phyloP scores from a whole-genome alignment of 2,329 filamentous ascomycete species.

The Clarireedia sp. region DNA sequence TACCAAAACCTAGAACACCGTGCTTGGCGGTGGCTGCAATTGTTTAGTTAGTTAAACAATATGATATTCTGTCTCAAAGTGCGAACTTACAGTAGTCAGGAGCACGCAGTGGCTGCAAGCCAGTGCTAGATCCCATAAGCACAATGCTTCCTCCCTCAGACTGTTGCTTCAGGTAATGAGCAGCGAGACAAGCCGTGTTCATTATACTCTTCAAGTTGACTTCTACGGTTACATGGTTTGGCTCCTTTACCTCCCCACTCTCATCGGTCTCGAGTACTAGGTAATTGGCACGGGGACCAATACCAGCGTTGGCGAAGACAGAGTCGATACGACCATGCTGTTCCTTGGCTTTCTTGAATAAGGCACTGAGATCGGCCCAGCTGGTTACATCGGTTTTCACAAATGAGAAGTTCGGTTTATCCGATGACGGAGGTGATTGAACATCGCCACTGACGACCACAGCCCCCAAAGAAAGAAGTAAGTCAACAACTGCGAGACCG shows the following conservation, averaged over 20 bases:
- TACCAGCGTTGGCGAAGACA: conserved; percentile 42
- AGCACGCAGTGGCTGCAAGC: conserved; percentile 41
- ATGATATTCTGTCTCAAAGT: not conserved
- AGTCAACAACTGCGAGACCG: conserved; percentile 45
- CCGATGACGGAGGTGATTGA: conserved; percentile 33
- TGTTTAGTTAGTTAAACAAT: conserved; percentile 22
- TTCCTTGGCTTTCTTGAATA: conserved; percentile 44
- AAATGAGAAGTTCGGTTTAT: conserved; percentile 31
- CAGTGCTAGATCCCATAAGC: conserved; percentile 43
- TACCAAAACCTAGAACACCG: conserved; percentile 45
- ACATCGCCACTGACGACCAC: conserved; percentile 48
- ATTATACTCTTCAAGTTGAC: conserved; percentile 42
- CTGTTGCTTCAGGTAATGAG: conserved; percentile 43
- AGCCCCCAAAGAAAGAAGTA: conserved; percentile 45
- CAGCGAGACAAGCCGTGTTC: conserved; percentile 41
- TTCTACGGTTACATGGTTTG: conserved; percentile 37
- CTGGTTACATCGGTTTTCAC: conserved; percentile 30
- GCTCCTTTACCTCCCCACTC: conserved; percentile 41
- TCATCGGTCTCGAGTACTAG: conserved; percentile 40
- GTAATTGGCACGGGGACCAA: conserved; percentile 40
- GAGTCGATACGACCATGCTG: conserved; percentile 18
- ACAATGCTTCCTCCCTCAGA: conserved; percentile 44
- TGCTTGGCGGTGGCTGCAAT: conserved; percentile 44
- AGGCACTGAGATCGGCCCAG: conserved; percentile 41
- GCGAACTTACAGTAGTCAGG: conserved; percentile 37